Base-by-base conservation (phyloP, 768 basidiomycete species). In the Kwoniella sp. region DNA sequence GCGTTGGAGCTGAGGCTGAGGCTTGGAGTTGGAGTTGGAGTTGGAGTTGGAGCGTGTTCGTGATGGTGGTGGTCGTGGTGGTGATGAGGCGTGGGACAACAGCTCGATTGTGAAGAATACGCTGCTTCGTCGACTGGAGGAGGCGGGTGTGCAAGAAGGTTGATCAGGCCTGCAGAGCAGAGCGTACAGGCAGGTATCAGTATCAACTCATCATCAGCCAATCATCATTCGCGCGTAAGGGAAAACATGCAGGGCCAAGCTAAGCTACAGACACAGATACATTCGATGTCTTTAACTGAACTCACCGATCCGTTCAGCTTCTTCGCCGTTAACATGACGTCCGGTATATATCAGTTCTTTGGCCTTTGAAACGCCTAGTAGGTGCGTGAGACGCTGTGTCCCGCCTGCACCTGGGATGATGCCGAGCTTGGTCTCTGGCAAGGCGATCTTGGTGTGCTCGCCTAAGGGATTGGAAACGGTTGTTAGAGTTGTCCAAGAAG, bases 261-360 rank as follows among this genome's bases (percentile, higher is more conserved):
- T n/a, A n/a, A n/a, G n/a, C n/a, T n/a, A n/a, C n/a, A n/a, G n/a
- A n/a, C n/a, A n/a, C n/a, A n/a, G n/a, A n/a, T n/a, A n/a, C n/a
- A n/a, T n/a, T n/a, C n/a, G n/a, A n/a, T n/a, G n/a, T n/a, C n/a
- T n/a, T n/a, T n/a, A n/a, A n/a, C 38, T 20, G 26, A 34, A 67
- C 71, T 25, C 20, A 69, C 75, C 75, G 54, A 73, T 70, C 22
- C 64, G 58, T 55, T 88, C 87, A 1, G 95, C 95, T 75, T 97
- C 92, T 59, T 86, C 82, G 1, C 93, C 94, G 47, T 84, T 81
- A 72, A 95, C 85, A 64, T 83, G 88, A 37, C 89, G 86, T 1
- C 95, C 95, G 0, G 94, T 96, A 63, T 93, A 85, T 45, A 91
- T 86, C 79, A 97, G 82, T 77, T 98, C 95, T 92, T 96, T 98